phyloP scores from a whole-genome alignment of 2,329 filamentous ascomycete species.

The Xylaria sp. region DNA sequence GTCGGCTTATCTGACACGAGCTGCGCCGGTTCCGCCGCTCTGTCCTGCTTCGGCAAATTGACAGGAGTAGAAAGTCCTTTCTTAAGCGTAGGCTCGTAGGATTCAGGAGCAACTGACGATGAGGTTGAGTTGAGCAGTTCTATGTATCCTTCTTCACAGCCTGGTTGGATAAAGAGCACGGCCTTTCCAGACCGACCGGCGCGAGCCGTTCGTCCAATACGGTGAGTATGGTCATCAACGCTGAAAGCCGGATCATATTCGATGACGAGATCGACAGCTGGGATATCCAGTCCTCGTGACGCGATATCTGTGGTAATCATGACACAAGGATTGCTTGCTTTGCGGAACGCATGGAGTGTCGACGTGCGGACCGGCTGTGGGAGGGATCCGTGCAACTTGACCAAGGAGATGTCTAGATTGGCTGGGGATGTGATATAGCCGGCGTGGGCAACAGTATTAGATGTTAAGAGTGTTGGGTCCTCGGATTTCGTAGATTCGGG shows the following conservation, averaged over 20 bases:
- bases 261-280: slow-evolving; percentile 88
- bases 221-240: slow-evolving; percentile 87
- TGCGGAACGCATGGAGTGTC: slow-evolving; percentile 75
- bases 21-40: slow-evolving; percentile 55
- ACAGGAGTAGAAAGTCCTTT: slow-evolving; percentile 59
- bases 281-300: slow-evolving; percentile 89
- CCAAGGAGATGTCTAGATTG: slow-evolving; percentile 68
- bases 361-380: slow-evolving; percentile 81
- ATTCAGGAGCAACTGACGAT: slow-evolving; percentile 42
- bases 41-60: slow-evolving; percentile 52
- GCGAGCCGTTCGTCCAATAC: slow-evolving; percentile 90
- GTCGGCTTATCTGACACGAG: slow-evolving; percentile 38
- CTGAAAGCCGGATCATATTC: slow-evolving; percentile 96
- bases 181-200: slow-evolving; percentile 84
- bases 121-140: slow-evolving; percentile 56
- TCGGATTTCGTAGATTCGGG: slow-evolving; percentile 22
- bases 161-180: slow-evolving; percentile 83
- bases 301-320: slow-evolving; percentile 94
- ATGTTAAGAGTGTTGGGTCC: slow-evolving; percentile 34
- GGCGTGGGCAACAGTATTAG: slow-evolving; percentile 61
- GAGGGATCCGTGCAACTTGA: slow-evolving; percentile 88
- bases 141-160: slow-evolving; percentile 87
- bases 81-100: slow-evolving; percentile 54
- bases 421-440: slow-evolving; percentile 68
- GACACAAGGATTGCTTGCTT: slow-evolving; percentile 68